phyloP scores from a whole-genome alignment of 768 basidiomycete genomes.

The Clitopilus passeckerianus region DNA sequence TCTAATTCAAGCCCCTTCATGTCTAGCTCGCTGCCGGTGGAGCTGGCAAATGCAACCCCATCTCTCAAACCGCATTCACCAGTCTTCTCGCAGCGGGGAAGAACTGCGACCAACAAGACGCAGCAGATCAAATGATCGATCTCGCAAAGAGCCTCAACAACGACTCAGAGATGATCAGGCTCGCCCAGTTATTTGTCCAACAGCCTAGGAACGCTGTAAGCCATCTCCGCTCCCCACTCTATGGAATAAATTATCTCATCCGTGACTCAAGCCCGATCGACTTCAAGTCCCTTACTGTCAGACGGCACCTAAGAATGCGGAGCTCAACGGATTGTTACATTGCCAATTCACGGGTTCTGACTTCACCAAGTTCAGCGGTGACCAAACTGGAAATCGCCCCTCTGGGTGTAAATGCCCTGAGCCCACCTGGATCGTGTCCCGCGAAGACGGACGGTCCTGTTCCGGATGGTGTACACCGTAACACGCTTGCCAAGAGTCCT shows the following conservation, averaged over 20 bases:
- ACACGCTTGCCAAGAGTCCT: conserved; percentile 30
- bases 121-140: conserved; percentile 44
- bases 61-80: conserved; percentile 37
- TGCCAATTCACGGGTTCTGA: conserved; percentile 42
- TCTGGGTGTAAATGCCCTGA: conserved; percentile 33
- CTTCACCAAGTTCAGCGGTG: conserved; percentile 35
- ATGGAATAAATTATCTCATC: neutral
- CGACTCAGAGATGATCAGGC: conserved; percentile 37
- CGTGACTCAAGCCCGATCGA: conserved; percentile 32
- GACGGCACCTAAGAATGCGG: conserved; percentile 37
- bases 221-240: neutral
- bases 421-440: conserved; percentile 41
- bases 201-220: conserved; percentile 48
- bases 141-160: conserved; percentile 37
- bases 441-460: conserved; percentile 37
- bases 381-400: conserved; percentile 40
- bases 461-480: conserved; percentile 39
- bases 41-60: conserved; percentile 37
- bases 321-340: conserved; percentile 50
- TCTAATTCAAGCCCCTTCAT: neutral
- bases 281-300: conserved; percentile 47
- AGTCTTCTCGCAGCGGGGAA: conserved; percentile 42
- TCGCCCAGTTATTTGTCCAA: conserved; percentile 44
- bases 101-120: conserved; percentile 42
- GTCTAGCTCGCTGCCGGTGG: conserved; percentile 38